Conservation (phyloP, 2,329 filamentous ascomycete species). For the Salinomyces thailandicus region DNA sequence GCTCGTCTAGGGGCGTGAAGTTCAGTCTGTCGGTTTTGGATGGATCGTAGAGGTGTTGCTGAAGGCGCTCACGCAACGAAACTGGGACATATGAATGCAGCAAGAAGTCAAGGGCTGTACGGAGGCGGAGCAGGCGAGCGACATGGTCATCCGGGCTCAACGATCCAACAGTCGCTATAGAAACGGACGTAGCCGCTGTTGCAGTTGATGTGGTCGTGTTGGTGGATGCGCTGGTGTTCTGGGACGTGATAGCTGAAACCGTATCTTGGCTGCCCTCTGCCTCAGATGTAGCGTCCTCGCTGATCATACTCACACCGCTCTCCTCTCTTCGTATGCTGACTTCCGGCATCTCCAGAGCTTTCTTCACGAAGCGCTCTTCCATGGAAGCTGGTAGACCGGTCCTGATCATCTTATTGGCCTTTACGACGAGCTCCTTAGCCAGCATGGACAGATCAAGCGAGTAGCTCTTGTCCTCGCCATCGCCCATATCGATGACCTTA, state of each 20-base stretch:
- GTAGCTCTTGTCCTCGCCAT: constrained; percentile 88
- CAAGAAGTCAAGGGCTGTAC: constrained; percentile 55
- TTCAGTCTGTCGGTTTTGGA: constrained; percentile 34
- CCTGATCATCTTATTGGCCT: constrained; percentile 59
- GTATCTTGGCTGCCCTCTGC: constrained; percentile 5
- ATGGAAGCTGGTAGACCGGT: constrained; percentile 63
- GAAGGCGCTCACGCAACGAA: constrained; percentile 35
- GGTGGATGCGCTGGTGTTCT: constrained; percentile 2
- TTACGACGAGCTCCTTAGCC: constrained; percentile 52
- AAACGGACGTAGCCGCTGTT: constrained; percentile 19
- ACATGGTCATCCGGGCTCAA: constrained; percentile 23
- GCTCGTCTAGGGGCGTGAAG: constrained; percentile 61
- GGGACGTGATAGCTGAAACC: constrained; percentile 9
- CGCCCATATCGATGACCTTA: constrained; percentile 76
- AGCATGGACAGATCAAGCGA: constrained; percentile 66
- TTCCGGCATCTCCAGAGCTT: constrained; percentile 65
- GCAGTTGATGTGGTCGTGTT: constrained; percentile 10
- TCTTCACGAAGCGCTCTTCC: constrained; percentile 74
- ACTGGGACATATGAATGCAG: constrained; percentile 49
- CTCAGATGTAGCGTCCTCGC: constrained; percentile 14
- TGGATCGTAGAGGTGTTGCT: constrained; percentile 31
- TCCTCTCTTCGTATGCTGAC: constrained; percentile 55
- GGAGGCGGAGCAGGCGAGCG: constrained; percentile 51
- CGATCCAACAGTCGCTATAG: constrained; percentile 7
- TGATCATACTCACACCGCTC: constrained; percentile 26